Evolutionary conservation across 1,284 basidiomycete genomes (phyloP).

Genomic region (Ganoderma resinaceum): DNA sequence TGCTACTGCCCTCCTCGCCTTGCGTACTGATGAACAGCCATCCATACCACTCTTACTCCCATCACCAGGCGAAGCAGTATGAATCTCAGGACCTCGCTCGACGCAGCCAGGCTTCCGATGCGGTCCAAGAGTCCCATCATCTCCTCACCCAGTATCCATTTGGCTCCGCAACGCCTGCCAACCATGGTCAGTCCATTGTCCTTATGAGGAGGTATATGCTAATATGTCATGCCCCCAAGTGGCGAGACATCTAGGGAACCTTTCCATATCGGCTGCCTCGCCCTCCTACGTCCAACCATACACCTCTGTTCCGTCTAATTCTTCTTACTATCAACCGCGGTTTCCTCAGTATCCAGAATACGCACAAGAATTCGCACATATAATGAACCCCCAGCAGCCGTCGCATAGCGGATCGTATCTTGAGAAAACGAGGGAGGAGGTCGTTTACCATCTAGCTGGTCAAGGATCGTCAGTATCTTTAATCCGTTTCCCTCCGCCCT

Average conservation of each 20-base stretch:
- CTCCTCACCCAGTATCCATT: constrained; percentile 71
- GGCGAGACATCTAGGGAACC: constrained; percentile 64
- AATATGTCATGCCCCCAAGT: constrained; percentile 47
- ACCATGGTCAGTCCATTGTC: constrained; percentile 57
- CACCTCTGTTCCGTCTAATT: constrained; percentile 51
- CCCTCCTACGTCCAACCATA: constrained; percentile 69
- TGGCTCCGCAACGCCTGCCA: constrained; percentile 71
- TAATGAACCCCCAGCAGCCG: constrained; percentile 49
- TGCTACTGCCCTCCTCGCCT: not conserved
- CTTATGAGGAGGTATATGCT: constrained; percentile 11
- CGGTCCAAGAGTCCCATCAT: constrained; percentile 68
- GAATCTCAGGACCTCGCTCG: constrained; percentile 16
- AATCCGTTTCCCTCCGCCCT: not conserved
- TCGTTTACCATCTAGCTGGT: constrained; percentile 56
- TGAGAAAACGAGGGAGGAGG: constrained; percentile 58
- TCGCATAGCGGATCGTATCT: constrained; percentile 56
- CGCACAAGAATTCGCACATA: constrained; percentile 56
- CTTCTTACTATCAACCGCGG: constrained; percentile 51
- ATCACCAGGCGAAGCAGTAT: constrained; percentile 14
- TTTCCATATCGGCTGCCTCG: constrained; percentile 60
- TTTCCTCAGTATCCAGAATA: constrained; percentile 65
- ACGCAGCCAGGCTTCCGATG: constrained; percentile 37
- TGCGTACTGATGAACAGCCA: constrained; percentile 25
- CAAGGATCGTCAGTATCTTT: constrained; percentile 44
- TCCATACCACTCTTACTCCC: constrained; percentile 15